Base-by-base conservation (phyloP, 2,329 filamentous ascomycete genomes). In the Magnaporthales sp. region DNA sequence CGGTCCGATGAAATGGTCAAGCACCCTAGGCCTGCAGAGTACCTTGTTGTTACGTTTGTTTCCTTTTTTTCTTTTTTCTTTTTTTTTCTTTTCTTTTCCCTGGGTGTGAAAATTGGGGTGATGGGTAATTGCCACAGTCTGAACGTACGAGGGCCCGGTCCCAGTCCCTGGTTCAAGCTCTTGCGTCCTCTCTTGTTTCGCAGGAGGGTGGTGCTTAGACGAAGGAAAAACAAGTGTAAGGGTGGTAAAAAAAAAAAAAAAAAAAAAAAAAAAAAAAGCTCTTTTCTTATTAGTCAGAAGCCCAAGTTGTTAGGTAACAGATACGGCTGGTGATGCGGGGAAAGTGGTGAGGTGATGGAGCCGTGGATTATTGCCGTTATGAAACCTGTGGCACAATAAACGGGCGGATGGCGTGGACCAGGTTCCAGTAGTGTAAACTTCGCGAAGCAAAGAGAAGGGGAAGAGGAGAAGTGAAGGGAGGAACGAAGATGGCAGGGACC, bases 261-360 rank as follows among this genome's bases (percentile, higher is more conserved):
- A 51, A 51, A 51, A 15, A 15, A 7, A 15, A 15, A 51, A 51
- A 51, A 51, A 19, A 54, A 46, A 63, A 26, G 66, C 29, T 70
- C 70, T 54, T 70, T 80, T 80, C 78, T 74, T 80, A 78, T 82
- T 81, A 81, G 80, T 81, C 80, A 81, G 79, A 70, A 68, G 68
- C 71, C 68, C 72, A 71, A 70, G 68, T 69, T 78, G 74, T 82
- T 82, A 82, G 79, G 80, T 81, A 82, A 82, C 73, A 77, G 70
- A 71, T 69, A 68, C 69, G 67, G 56, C 63, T 67, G 64, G 61
- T 65, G 74, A 77, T 79, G 78, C 77, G 78, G 78, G 78, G 78
- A 78, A 80, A 71, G 27, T 46, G 54, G 56, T 66, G 64, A 66
- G 30, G 51, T 26, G 64, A 61, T 62, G 54, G 64, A 62, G 54